A percentile compares a stretch with the other conserved stretches of the same genome.
phyloP scores from a whole-genome alignment of 208 protist genomes.

The Trypanosoma brucei region DNA sequence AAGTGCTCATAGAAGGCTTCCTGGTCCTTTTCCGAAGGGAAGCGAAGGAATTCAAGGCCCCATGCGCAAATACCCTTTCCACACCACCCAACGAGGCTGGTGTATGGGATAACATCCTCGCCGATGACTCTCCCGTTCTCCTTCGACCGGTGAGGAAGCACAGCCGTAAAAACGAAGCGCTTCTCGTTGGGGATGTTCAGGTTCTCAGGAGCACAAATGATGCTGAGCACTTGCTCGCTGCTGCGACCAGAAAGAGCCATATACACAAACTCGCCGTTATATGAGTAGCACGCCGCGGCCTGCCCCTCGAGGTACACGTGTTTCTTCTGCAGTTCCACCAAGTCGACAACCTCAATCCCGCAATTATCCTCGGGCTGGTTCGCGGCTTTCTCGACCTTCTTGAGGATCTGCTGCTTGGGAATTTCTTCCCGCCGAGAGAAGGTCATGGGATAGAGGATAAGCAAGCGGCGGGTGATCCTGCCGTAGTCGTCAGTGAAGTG shows the following conservation, averaged over 20 bases:
- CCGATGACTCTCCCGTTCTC: constrained; percentile 2
- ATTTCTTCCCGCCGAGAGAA: constrained; percentile 47
- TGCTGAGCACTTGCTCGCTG: constrained; percentile 51
- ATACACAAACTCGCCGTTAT: constrained; percentile 64
- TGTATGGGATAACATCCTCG: constrained; percentile 47
- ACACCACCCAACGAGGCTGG: constrained; percentile 73
- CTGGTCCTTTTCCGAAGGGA: constrained; percentile 43
- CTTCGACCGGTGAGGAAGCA: constrained; percentile 14
- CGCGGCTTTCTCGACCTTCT: constrained; percentile 29
- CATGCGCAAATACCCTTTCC: constrained; percentile 77
- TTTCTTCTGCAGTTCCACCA: constrained; percentile 45
- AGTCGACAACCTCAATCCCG: constrained; percentile 55
- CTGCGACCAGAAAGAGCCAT: constrained; percentile 52
- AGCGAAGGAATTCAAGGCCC: constrained; percentile 46
- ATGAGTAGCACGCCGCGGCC: constrained; percentile 54
- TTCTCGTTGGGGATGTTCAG: constrained; percentile 64
- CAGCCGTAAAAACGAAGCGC: constrained; percentile 44
- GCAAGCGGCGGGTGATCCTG: constrained; percentile 46
- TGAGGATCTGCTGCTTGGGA: constrained; percentile 39
- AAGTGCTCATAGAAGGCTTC: constrained; percentile 61
- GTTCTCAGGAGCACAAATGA: constrained; percentile 55
- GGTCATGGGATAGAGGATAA: constrained; percentile 74
- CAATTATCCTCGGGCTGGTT: constrained; percentile 17
- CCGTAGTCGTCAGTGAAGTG: constrained; percentile 56
- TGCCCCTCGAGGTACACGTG: constrained; percentile 58